Evolutionary conservation across 306 rosid genomes (phyloP).

Genomic region (Sechiopsis laciniata): DNA sequence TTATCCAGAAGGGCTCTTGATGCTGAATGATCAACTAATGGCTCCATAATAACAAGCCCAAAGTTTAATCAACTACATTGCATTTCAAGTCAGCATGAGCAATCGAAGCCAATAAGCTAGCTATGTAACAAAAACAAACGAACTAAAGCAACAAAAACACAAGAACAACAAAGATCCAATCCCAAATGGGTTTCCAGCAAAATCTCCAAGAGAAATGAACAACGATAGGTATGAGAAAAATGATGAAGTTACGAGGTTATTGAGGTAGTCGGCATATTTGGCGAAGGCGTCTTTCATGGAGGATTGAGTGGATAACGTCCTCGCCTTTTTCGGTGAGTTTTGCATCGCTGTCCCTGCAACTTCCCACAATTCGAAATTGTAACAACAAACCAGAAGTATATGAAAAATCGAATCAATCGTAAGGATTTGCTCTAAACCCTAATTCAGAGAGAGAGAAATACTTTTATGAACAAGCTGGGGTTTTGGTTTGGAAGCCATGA

Average conservation of each 20-base stretch:
- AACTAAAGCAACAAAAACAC: background rate
- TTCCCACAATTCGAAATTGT: conserved; percentile 6
- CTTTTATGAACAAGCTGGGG: conserved; percentile 46
- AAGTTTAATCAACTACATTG: too few relatives aligned
- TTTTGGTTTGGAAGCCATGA: conserved; percentile 46
- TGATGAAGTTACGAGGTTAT: conserved; percentile 49
- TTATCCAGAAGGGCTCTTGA: background rate
- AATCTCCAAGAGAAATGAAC: background rate
- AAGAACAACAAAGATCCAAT: background rate
- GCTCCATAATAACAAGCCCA: background rate
- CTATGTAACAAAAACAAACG: too few relatives aligned
- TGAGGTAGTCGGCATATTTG: conserved; percentile 60
- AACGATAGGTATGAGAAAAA: too few relatives aligned
- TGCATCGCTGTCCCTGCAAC: conserved; percentile 43
- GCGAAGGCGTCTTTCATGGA: conserved; percentile 61
- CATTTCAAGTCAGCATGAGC: too few relatives aligned
- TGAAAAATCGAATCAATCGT: background rate
- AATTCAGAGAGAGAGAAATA: conserved; percentile 23
- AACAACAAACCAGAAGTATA: background rate
- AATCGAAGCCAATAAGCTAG: too few relatives aligned
- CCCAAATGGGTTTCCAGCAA: background rate
- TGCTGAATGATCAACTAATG: background rate
- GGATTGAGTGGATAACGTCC: conserved; percentile 51
- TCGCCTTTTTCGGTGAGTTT: conserved; percentile 43
- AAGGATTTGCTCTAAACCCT: background rate